Evolutionary conservation across 2,329 filamentous ascomycete genomes (phyloP).

Genomic region (Colletotrichum tropicicola): DNA sequence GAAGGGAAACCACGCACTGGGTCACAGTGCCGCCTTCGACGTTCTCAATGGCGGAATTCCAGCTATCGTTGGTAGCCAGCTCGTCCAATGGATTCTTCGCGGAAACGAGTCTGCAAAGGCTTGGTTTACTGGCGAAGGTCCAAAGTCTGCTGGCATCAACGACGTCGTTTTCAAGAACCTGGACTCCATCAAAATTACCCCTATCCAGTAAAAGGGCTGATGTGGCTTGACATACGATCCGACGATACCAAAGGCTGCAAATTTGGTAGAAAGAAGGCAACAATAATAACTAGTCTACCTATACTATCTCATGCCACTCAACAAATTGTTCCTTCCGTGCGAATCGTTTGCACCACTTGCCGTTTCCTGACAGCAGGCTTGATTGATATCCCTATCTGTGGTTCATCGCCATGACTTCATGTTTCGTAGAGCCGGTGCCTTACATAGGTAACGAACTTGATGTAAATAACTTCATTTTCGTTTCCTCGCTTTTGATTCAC

Average conservation of each 20-base stretch:
- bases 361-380: too few relatives aligned
- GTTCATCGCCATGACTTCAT: too few relatives aligned
- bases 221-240: not conserved
- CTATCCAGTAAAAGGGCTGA: not conserved
- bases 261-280: not conserved
- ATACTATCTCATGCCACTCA: too few relatives aligned
- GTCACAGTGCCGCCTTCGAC: slow-evolving; percentile 16
- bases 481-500: too few relatives aligned
- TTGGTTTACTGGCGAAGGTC: slow-evolving; percentile 1
- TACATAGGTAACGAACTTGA: too few relatives aligned
- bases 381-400: too few relatives aligned
- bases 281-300: too few relatives aligned
- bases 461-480: too few relatives aligned
- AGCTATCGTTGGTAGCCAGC: not conserved
- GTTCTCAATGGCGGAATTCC: slow-evolving; percentile 6
- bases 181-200: slow-evolving; percentile 1
- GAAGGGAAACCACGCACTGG: slow-evolving; percentile 8
- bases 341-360: too few relatives aligned
- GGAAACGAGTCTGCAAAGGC: slow-evolving; percentile 2
- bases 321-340: too few relatives aligned
- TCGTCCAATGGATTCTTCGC: slow-evolving; percentile 11
- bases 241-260: not conserved
- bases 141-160: not conserved
- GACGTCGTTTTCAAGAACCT: not conserved
- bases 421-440: too few relatives aligned